Evolutionary conservation across 2,329 filamentous ascomycete species (phyloP).

Genomic region (Penicillium thymicola): DNA sequence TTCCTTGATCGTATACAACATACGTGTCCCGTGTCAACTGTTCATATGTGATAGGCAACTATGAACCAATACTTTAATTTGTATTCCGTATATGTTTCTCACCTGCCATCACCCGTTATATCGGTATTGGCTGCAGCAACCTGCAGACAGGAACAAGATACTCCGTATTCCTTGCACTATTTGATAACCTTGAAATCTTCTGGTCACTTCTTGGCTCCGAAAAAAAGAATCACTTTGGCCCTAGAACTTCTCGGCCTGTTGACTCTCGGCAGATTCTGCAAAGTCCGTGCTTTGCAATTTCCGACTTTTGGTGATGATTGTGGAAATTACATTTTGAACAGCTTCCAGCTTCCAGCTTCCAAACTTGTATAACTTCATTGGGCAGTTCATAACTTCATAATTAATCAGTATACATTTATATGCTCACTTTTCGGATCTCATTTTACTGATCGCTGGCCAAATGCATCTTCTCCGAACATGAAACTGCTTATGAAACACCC

Average conservation of each 20-base stretch:
- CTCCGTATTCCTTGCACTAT: constrained; percentile 2
- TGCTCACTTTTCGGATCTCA: background rate
- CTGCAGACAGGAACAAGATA: constrained; percentile 10
- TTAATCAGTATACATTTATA: background rate
- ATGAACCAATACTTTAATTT: background rate
- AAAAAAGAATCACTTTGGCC: background rate
- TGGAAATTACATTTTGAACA: background rate
- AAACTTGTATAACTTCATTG: background rate
- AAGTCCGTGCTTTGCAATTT: constrained; percentile 1
- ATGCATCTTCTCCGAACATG: background rate
- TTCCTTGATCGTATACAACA: background rate
- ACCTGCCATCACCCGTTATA: constrained; percentile 15
- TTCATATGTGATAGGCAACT: no score
- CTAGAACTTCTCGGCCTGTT: background rate
- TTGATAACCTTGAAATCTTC: background rate
- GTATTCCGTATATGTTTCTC: background rate
- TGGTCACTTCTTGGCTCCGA: background rate
- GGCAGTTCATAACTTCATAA: background rate
- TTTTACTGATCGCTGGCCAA: background rate
- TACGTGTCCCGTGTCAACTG: background rate
- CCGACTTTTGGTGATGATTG: background rate
- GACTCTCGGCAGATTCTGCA: background rate
- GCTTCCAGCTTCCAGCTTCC: background rate
- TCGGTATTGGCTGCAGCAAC: constrained; percentile 8
- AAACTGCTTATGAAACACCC: constrained; percentile 5